These are phyloP conservation scores for Stellera chamaejasme DNA, from an alignment of 345 rosid species.

Conservation along the genomic window DNA sequence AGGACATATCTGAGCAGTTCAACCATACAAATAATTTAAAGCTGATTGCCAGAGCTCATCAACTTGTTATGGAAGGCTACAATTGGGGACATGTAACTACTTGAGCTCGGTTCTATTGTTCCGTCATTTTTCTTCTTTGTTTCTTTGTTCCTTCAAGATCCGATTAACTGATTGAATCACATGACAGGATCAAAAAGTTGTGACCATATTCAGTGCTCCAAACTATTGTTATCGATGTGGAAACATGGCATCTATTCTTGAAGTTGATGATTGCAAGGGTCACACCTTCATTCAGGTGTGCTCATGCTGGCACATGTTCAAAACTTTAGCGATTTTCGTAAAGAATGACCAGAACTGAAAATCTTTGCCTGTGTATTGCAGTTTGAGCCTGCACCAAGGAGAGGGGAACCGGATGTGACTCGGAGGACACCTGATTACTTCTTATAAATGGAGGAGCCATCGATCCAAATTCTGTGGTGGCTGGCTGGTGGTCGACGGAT, in stretches of 20 bases:
- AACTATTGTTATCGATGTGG: constrained; percentile 98
- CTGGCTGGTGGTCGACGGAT: not conserved
- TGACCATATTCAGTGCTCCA: constrained; percentile 94
- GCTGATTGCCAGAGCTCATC: constrained; percentile 93
- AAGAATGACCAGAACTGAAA: not conserved
- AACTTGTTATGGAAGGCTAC: constrained; percentile 94
- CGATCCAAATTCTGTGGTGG: not conserved
- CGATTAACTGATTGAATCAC: constrained; percentile 4
- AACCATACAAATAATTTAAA: constrained; percentile 83
- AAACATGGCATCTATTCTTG: constrained; percentile 92
- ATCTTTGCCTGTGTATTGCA: constrained; percentile 19
- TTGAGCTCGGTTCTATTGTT: constrained; percentile 5
- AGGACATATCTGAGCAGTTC: constrained; percentile 98
- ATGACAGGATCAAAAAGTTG: constrained; percentile 90
- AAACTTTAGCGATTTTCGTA: not conserved
- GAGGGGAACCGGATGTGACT: constrained; percentile 97
- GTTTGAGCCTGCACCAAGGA: constrained; percentile 98
- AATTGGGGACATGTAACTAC: constrained; percentile 93
- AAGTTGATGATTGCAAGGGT: constrained; percentile 88
- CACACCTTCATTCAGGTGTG: constrained; percentile 93
- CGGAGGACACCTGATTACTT: constrained; percentile 97
- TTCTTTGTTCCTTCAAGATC: not conserved
- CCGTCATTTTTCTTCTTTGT: not conserved
- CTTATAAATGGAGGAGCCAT: constrained; percentile 26
- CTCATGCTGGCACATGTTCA: not conserved